phyloP scores from a whole-genome alignment of 768 basidiomycete genomes.

The Tylopilus sp. region DNA sequence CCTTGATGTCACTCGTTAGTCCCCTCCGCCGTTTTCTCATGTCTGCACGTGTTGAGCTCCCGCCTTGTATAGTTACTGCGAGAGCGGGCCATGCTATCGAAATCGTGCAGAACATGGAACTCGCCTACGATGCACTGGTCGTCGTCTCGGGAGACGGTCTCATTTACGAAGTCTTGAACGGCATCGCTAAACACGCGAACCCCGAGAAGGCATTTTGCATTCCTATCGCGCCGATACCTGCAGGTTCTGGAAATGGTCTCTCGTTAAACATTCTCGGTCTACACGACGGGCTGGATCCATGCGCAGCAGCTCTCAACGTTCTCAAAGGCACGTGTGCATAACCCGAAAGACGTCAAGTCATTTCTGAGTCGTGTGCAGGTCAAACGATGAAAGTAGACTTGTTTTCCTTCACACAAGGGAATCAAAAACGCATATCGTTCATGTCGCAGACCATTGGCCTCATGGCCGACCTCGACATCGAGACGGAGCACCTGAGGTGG shows the following conservation, averaged over 20 bases:
- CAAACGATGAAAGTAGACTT: conserved; percentile 72
- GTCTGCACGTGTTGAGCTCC: not conserved
- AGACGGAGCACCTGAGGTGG: conserved; percentile 82
- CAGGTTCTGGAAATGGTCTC: conserved; percentile 78
- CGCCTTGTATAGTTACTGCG: conserved; percentile 50
- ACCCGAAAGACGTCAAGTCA: not conserved
- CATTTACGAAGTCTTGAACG: conserved; percentile 81
- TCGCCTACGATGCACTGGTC: conserved; percentile 69
- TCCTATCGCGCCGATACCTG: conserved; percentile 76
- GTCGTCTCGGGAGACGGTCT: conserved; percentile 83
- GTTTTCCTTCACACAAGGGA: conserved; percentile 70
- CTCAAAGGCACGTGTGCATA: conserved; percentile 56
- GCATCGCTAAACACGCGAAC: conserved; percentile 63
- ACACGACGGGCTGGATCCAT: conserved; percentile 69
- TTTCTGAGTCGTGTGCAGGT: conserved; percentile 40
- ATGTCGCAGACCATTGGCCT: conserved; percentile 81
- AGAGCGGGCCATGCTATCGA: conserved; percentile 63
- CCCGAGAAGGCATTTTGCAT: conserved; percentile 58
- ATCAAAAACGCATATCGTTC: conserved; percentile 66
- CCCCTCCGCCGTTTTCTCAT: not conserved
- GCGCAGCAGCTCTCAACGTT: conserved; percentile 68
- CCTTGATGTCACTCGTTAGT: conserved; percentile 61
- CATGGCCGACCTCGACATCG: conserved; percentile 82
- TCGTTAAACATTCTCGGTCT: conserved; percentile 68
- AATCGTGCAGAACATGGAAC: conserved; percentile 51